These are phyloP conservation scores for Tulasnella sp. DNA, from an alignment of 768 basidiomycete species.

Conservation along the genomic window DNA sequence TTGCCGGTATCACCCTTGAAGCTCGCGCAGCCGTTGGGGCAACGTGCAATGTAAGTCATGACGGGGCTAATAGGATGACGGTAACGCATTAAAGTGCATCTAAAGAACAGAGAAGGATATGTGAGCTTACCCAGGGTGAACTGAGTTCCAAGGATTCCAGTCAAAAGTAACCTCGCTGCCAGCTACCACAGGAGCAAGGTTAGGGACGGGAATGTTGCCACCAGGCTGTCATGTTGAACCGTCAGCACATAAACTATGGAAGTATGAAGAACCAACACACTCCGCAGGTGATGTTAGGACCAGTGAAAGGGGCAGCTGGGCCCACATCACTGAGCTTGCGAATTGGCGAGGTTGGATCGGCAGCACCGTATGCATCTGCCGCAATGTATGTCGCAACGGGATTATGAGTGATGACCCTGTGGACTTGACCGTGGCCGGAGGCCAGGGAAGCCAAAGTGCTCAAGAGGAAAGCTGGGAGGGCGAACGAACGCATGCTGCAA, in stretches of 20 bases:
- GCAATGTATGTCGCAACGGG: slow-evolving; percentile 8
- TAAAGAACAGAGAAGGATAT: background rate
- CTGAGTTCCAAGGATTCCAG: slow-evolving; percentile 12
- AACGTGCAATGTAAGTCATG: slow-evolving; percentile 14
- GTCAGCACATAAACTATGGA: background rate
- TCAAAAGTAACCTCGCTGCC: slow-evolving; percentile 13
- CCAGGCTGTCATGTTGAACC: background rate
- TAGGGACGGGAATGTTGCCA: slow-evolving; percentile 9
- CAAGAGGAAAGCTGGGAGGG: background rate
- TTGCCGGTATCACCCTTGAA: slow-evolving; percentile 16
- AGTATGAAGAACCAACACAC: background rate
- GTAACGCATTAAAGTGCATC: background rate
- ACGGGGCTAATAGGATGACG: slow-evolving; percentile 1
- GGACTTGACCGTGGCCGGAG: slow-evolving; percentile 13
- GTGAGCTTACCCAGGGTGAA: slow-evolving; percentile 1
- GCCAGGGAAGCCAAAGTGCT: background rate
- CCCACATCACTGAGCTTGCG: slow-evolving; percentile 12
- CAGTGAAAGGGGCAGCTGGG: slow-evolving; percentile 10
- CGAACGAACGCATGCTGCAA: background rate
- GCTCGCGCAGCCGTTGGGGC: slow-evolving; percentile 12
- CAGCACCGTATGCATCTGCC: slow-evolving; percentile 11
- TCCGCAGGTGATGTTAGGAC: slow-evolving; percentile 11
- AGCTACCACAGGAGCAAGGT: slow-evolving; percentile 10
- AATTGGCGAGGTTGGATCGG: slow-evolving; percentile 13
- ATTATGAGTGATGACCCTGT: slow-evolving; percentile 8